Percentiles rank a stretch among this genome's conserved stretches.
phyloP scores from a whole-genome alignment of 2,329 filamentous ascomycete species.

The Capronia epimyces region DNA sequence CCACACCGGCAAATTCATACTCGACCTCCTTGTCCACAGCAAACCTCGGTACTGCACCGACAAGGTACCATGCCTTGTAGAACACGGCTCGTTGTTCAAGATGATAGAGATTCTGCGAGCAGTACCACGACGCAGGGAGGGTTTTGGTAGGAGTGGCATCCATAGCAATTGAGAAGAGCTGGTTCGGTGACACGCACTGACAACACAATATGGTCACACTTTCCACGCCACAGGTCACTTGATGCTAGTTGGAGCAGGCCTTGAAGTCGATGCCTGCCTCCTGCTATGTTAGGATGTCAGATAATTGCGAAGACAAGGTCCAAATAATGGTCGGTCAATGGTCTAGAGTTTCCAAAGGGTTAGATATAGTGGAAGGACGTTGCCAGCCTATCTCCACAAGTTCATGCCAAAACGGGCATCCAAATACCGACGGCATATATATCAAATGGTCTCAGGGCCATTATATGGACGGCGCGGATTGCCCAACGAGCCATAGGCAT shows the following conservation, averaged over 20 bases:
- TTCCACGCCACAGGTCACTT: too few relatives aligned
- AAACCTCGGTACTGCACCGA: constrained; percentile 50
- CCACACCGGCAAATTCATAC: constrained; percentile 45
- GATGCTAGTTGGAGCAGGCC: too few relatives aligned
- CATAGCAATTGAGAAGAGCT: too few relatives aligned
- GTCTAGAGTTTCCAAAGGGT: background rate
- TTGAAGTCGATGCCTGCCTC: too few relatives aligned
- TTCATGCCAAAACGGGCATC: constrained; percentile 18
- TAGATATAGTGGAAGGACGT: background rate
- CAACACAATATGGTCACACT: too few relatives aligned
- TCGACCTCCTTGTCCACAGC: constrained; percentile 38
- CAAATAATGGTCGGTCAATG: background rate
- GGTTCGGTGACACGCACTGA: too few relatives aligned
- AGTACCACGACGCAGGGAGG: constrained; percentile 51
- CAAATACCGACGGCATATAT: constrained; percentile 16
- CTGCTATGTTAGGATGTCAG: too few relatives aligned
- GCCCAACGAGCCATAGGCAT: background rate
- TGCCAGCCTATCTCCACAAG: background rate
- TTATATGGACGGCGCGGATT: background rate
- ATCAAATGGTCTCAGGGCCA: background rate
- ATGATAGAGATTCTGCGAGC: constrained; percentile 46
- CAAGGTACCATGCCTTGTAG: constrained; percentile 50
- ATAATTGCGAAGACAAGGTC: too few relatives aligned
- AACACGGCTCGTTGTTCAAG: constrained; percentile 49
- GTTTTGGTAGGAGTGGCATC: constrained; percentile 32